phyloP scores from a whole-genome alignment of 73 alveolate species.

The Symbiodinium pilosum region DNA sequence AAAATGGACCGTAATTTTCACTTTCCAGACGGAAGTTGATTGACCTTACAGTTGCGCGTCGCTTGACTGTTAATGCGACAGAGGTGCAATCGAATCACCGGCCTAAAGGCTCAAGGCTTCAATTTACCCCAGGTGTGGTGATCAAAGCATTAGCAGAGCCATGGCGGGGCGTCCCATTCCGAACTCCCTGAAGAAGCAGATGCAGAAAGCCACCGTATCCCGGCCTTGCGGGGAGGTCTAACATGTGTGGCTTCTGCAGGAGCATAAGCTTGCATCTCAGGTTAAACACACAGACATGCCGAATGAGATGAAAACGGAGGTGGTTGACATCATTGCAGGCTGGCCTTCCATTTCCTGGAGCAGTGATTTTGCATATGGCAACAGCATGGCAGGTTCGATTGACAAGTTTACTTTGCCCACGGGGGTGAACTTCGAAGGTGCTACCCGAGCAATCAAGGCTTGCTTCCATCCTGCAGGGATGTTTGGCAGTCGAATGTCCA shows the following conservation, averaged over 20 bases:
- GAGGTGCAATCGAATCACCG: neutral
- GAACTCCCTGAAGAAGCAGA: slow-evolving; percentile 61
- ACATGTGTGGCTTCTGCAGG: too few species aligned
- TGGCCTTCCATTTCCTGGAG: too few species aligned
- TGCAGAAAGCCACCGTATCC: slow-evolving; percentile 70
- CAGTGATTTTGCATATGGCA: too few species aligned
- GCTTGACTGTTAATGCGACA: too few species aligned
- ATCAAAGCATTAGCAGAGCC: neutral
- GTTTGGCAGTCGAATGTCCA: neutral
- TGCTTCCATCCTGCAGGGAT: neutral
- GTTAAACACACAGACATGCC: slow-evolving; percentile 87
- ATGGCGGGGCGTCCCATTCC: slow-evolving; percentile 26
- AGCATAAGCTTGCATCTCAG: neutral
- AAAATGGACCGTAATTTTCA: too few species aligned
- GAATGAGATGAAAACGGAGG: slow-evolving; percentile 46
- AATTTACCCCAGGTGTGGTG: neutral
- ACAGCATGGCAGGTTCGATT: slow-evolving; percentile 10
- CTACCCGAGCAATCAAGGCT: slow-evolving; percentile 72
- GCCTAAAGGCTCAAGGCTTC: neutral
- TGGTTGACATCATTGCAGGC: slow-evolving; percentile 77
- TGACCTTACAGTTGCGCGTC: too few species aligned
- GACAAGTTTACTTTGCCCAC: slow-evolving; percentile 75
- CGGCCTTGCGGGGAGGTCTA: neutral
- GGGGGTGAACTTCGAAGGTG: slow-evolving; percentile 89
- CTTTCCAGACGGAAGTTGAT: too few species aligned